These are phyloP conservation scores for Fusarium sulawesiense DNA, from an alignment of 2,329 filamentous ascomycete species.

Conservation along the genomic window DNA sequence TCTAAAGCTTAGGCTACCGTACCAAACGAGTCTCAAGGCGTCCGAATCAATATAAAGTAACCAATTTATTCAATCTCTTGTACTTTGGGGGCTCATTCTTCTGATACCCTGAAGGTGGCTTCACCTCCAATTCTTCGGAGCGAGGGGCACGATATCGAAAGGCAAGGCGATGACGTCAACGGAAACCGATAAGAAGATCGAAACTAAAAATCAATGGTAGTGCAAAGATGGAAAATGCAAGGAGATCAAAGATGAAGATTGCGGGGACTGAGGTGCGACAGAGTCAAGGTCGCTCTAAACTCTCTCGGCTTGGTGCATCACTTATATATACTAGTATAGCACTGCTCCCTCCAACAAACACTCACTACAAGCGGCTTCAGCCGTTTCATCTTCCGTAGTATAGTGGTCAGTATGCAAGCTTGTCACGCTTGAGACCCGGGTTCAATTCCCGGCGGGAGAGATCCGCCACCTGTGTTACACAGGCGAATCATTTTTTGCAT, in stretches of 20 bases:
- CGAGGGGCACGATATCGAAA: too few relatives aligned
- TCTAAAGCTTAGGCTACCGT: background rate
- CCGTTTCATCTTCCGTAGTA: conserved; percentile 4
- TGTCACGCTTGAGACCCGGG: conserved; percentile 11
- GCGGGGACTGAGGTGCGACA: too few relatives aligned
- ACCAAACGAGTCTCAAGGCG: too few relatives aligned
- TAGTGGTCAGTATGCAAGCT: conserved; percentile 13
- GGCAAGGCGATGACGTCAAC: too few relatives aligned
- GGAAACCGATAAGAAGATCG: too few relatives aligned
- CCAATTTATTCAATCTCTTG: background rate
- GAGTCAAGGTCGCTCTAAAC: background rate
- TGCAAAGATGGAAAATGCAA: background rate
- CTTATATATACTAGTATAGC: background rate
- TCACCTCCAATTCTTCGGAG: background rate
- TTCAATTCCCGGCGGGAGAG: conserved; percentile 12
- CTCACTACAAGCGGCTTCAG: background rate
- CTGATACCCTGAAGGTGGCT: background rate
- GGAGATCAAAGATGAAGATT: too few relatives aligned
- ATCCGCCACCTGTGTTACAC: conserved; percentile 4
- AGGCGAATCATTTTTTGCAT: background rate
- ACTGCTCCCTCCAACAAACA: background rate
- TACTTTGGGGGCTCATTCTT: background rate
- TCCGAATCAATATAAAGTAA: background rate
- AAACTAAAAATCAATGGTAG: too few relatives aligned
- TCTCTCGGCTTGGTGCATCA: background rate